Evolutionary conservation across 2,329 filamentous ascomycete species (phyloP), one percentile per base, ranked within the genome.

Genomic region (Penicillium thymicola): DNA sequence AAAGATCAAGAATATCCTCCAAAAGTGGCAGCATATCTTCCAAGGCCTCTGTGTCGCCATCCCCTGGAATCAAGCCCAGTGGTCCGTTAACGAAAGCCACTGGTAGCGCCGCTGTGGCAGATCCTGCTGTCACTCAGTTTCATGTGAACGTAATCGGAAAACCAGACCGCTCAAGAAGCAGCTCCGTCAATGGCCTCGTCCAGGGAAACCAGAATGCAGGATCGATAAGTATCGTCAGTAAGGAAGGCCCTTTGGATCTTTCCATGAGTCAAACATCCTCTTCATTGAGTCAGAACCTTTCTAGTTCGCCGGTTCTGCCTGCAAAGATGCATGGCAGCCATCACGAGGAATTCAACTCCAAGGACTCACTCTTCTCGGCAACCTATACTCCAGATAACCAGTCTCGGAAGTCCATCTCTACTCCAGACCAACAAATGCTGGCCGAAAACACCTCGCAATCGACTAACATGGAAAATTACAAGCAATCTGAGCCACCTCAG

Each of bases 121-220:
- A 67, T 61, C 72, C 65, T 72, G 79, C 68, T 64, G 73, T 73
- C 66, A 80, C 59, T 73, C 85, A 77, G 60, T 53, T 76, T 16
- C 72, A 76, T 59, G 74, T 76, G 44, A 76, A 73, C 59, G 72
- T 71, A 36, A 54, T 69, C 13, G 70, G 72, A 36, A 51, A 63
- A 25, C 64, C 61, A 1, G 27, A 56, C 45, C 67, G 62, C 34
- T 69, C 67, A 27, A 66, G 68, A 50, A 73, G 67, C 51, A 69
- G 67, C 51, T 72, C 74, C 34, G 55, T 67, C 47, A 72, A 69
- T 52, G 54, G 65, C 7, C 66, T 71, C 25, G 61, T 67, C n/a
- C 68, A 67, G 51, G 65, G 67, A 14, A 38, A 69, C n/a, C 66
- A 70, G 21, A 64, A 66, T 59, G 46, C 66, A 36, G 72, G 72